Percentiles rank a stretch among this genome's conserved stretches.
Evolutionary conservation across 1,139 yeast genomes (phyloP).

Genomic region (Arxiozyma heterogenica): DNA sequence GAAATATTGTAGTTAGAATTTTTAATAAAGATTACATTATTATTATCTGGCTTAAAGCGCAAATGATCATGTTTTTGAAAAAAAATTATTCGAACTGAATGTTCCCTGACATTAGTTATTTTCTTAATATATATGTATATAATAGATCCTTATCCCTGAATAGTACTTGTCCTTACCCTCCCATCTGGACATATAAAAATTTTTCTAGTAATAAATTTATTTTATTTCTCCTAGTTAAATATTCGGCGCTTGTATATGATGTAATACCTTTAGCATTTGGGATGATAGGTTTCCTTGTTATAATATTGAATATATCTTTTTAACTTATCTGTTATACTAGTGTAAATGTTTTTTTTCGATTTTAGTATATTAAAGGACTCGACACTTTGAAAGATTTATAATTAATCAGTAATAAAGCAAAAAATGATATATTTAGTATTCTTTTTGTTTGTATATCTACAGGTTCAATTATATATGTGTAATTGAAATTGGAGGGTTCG

Average conservation of each 20-base stretch:
- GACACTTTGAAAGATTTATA: not conserved
- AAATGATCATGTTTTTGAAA: constrained; percentile 14
- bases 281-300: not conserved
- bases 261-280: not conserved
- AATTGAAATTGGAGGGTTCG: too few species aligned
- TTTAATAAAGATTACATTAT: not conserved
- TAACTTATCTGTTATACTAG: not conserved
- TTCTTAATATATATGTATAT: constrained; percentile 15
- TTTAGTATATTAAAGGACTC: not conserved
- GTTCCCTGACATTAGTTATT: constrained; percentile 19
- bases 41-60: not conserved
- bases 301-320: not conserved
- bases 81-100: constrained; percentile 17
- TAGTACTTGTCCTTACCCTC: constrained; percentile 19
- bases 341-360: not conserved
- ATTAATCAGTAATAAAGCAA: not conserved
- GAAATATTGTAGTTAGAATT: not conserved
- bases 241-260: not conserved
- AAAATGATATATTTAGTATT: not conserved
- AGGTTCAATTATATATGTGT: too few species aligned
- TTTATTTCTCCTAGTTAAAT: not conserved
- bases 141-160: constrained; percentile 7
- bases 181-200: constrained; percentile 12
- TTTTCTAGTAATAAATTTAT: not conserved
- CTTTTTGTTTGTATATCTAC: too few species aligned